Evolutionary conservation across 169 alveolate genomes (phyloP), one percentile per base, ranked within the genome.

Genomic region (Cryptosporidium ryanae): DNA sequence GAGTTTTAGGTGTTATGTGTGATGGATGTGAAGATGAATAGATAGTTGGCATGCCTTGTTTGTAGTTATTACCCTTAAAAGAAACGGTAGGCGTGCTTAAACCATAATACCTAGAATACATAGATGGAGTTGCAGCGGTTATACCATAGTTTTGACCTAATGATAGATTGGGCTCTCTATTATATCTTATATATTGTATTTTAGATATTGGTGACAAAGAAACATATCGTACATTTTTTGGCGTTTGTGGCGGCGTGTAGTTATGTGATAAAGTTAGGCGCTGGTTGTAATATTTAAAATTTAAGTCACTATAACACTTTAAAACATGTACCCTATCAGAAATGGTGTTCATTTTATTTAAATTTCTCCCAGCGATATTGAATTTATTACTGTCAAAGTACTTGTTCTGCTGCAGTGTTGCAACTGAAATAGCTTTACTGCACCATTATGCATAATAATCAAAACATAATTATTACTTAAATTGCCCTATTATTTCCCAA

Each of bases 181-280:
- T 49, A n/a, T 50, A 68, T n/a, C 55, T 48, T 29, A 68, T 31
- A 59, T 76, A 23, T 18, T 38, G 31, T 64, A 76, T 55, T 76
- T 71, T 76, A 61, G 76, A 59, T 27, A 76, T 29, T 54, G 87
- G 70, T 13, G 70, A 76, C 46, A 43, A 25, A 59, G 87, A 76
- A 61, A 63, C 71, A 76, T 43, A 76, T 17, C 87, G 87, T 15
- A 55, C 18, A 76, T 76, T 76, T 34, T 76, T 55, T 76, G 63
- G 76, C 12, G 87, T 76, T 38, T 61, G 71, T 55, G 87, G 87
- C 87, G 87, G 87, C 46, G 87, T 76, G 25, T 38, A 34, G 21
- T 76, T 32, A 31, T 76, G 71, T 76, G 65, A 76, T 21, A 76
- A 44, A 59, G 38, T 21, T 59, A 63, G 71, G 87, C 87, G 87